These are phyloP conservation scores for Hevea brasiliensis DNA, from an alignment of 345 rosid genomes.

Conservation along the genomic window DNA sequence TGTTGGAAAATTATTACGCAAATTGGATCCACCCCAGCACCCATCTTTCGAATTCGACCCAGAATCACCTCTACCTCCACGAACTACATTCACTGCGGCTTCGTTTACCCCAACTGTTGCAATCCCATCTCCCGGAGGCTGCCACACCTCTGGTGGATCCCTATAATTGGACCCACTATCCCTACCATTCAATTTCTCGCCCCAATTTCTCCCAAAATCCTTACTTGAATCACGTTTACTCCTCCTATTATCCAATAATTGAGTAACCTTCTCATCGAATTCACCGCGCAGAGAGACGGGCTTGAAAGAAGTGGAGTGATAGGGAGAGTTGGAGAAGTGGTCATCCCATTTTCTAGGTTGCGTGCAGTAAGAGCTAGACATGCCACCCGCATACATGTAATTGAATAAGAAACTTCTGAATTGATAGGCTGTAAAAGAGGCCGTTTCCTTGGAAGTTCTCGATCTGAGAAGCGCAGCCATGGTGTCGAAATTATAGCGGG, in stretches of 20 bases:
- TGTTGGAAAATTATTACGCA: slow-evolving; percentile 84
- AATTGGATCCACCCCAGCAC: slow-evolving; percentile 89
- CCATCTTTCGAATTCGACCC: slow-evolving; percentile 65
- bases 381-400: slow-evolving; percentile 53
- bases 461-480: slow-evolving; percentile 82
- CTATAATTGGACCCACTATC: slow-evolving; percentile 45
- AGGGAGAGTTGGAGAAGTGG: slow-evolving; percentile 40
- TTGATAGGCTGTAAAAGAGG: slow-evolving; percentile 58
- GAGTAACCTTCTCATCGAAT: slow-evolving; percentile 44
- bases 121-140: slow-evolving; percentile 89
- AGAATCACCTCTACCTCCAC: slow-evolving; percentile 40
- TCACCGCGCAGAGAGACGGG: slow-evolving; percentile 63
- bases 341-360: slow-evolving; percentile 50
- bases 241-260: slow-evolving; percentile 38
- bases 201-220: slow-evolving; percentile 30
- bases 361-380: slow-evolving; percentile 37
- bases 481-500: slow-evolving; percentile 20
- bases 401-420: slow-evolving; percentile 60
- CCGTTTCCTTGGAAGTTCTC: slow-evolving; percentile 54
- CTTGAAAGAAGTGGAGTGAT: slow-evolving; percentile 53
- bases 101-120: slow-evolving; percentile 47
- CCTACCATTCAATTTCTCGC: slow-evolving; percentile 30
- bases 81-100: slow-evolving; percentile 37
- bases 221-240: slow-evolving; percentile 20
- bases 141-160: slow-evolving; percentile 99